A percentile compares a stretch with the other conserved stretches of the same genome.
Conservation (phyloP, 2,329 filamentous ascomycete species). For the Ascochyta koolunga region DNA sequence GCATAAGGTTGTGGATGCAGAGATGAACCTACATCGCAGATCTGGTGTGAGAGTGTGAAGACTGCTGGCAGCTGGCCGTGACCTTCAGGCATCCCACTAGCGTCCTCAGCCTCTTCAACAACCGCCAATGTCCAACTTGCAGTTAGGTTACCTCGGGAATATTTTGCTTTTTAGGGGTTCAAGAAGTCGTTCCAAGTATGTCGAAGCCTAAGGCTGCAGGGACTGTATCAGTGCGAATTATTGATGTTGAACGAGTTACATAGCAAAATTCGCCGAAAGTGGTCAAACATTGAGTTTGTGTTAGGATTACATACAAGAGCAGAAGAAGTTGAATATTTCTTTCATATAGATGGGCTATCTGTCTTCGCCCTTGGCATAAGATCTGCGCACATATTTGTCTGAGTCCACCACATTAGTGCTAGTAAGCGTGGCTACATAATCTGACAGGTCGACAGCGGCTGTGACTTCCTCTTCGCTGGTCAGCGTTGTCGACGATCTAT, state of each 20-base stretch:
- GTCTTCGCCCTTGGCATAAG: no score
- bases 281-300: no score
- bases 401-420: background rate
- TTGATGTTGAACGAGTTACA: no score
- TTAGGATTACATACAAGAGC: no score
- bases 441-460: background rate
- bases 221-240: no score
- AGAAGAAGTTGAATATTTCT: no score
- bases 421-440: background rate
- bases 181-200: background rate
- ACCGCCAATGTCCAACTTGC: background rate
- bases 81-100: constrained; percentile 5
- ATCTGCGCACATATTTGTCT: background rate
- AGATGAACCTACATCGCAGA: background rate
- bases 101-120: background rate
- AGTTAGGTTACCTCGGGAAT: background rate
- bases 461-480: background rate
- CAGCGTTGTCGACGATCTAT: background rate
- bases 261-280: no score
- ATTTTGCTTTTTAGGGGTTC: no score
- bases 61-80: background rate
- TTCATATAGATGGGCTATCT: no score
- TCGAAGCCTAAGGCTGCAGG: background rate
- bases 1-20: constrained; percentile 1
- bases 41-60: background rate